Base-by-base conservation (phyloP, 257 asterid genomes). In the Solanum pennellii region DNA sequence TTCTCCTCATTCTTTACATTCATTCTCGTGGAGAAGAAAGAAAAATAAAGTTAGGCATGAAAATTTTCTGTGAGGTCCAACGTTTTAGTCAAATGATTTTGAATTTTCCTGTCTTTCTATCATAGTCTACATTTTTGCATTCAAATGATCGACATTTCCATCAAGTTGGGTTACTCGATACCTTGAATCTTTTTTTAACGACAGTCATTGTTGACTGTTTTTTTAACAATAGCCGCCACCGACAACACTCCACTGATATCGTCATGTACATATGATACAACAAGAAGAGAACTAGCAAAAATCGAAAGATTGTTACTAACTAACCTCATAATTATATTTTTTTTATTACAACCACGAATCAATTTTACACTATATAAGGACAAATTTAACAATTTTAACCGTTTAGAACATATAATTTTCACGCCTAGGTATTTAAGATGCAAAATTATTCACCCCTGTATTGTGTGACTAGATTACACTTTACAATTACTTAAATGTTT, bases 181-280 rank as follows among this genome's bases (percentile, higher is more conserved):
- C 1, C 1, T 59, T 59, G 68, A 59, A 12, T 59, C 13, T 9
- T 1, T 59, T 1, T 13, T 59, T 59, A 21, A 21, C 6, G 2
- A 9, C 12, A 59, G 5, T 0, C 68, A 0, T 15, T 6, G 21
- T 49, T 49, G 60, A 49, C 9, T 15, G 0, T 49, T 49, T 49
- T 0, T 1, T 49, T 15, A 49, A 49, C 9, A 0, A 49, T 20
- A 49, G 9, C 0, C 1, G 12, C 0, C 27, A 25, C 1, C 21
- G 13, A 60, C 27, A 60, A 2, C 65, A 56, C 23, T 20, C 0
- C 25, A 56, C 1, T 56, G 3, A 6, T 60, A 60, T 3, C 25
- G 0, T 60, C 13, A 21, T 60, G 68, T 59, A 59, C 3, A 59
- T 27, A 1, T 59, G 68, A 25, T 59, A 21, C 13, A 59, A 3